Base-by-base conservation (phyloP, 2,329 filamentous ascomycete species). In the Claviceps lovelessii region DNA sequence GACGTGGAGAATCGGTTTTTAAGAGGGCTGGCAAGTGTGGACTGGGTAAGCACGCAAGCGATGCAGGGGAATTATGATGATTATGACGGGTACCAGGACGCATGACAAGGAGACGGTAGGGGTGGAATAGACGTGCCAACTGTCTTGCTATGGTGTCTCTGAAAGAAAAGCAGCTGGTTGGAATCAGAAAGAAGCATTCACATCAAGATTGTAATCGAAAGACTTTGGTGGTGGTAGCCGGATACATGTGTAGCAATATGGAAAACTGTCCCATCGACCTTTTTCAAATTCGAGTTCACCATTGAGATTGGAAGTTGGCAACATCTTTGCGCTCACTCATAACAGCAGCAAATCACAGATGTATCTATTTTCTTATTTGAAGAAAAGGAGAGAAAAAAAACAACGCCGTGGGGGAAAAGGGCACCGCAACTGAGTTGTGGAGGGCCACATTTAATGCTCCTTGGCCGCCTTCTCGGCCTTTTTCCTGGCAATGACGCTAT, bases 31-130 rank as follows among this genome's bases (percentile, higher is more conserved):
- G 78, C 77, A 19, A 80, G 73, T 59, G 78, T 83, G 64, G 80
- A 84, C 62, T 84, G 74, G 72, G 75, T 84, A 52, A 80, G 77
- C 62, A 84, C 81, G 15, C 81, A 84, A 68, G 75, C 77, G 54
- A 73, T 81, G 62, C 72, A 76, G 60, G 80, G 80, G 4, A 68
- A 67, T n/a, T 81, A 80, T 62, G 75, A 81, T 59, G 73, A 71
- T 23, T 80, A 79, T 61, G 75, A 81, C 59, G 72, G 72, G 47
- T 74, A 76, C 60, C 78, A 76, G 64, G 77, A 79, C 55, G 75
- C 78, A 11, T 58, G 17, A 54, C 17, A 17, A 9, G 17, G 46
- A 35, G 29, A 33, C 0, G 5, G 7, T 1, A 15, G 29, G 4
- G 19, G 6, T 13, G 15, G 35, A 11, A 5, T 13, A n/a, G 13